Base-by-base conservation (phyloP, 805 yeast genomes). In the Nematodospora valgi region DNA sequence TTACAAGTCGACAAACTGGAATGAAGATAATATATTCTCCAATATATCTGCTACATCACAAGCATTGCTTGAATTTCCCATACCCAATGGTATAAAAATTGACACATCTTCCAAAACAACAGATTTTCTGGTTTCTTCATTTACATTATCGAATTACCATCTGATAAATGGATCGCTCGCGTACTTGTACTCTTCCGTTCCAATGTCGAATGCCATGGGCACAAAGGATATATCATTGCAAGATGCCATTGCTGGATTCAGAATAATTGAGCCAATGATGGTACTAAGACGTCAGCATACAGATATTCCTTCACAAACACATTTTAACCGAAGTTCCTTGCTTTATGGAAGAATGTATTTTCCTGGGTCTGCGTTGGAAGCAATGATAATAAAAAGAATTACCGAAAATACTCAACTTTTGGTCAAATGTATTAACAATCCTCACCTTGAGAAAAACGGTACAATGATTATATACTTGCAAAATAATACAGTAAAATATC, bases 301-400 rank as follows among this genome's bases (percentile, higher is more conserved):
- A 10, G 11, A 20, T 7, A 11, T 20, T 14, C 24, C 28, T 15
- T 28, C 4, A 8, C 19, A 33, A 13, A 28, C 23, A 10, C 23
- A 28, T 22, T 34, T 15, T 20, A 40, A 7, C 40, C 46, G 32
- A 60, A 70, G 23, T 9, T 64, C 79, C 0, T 62, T 91, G 11
- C 58, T 83, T 22, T 91, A 86, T 56, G 98, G 98, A 1, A 69
- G 91, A 44, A 75, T 93, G 79, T 85, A 82, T 50, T 79, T 91
- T 42, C 98, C 98, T 0, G 84, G 86, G 2, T 80, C 86, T 12
- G 80, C 83, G 6, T 61, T 93, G 2, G 98, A 91, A 56, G 96
- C 96, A 1, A 81, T 93, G 91, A 45, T 80, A 6, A 76, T 87
- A 26, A 76, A 82, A 43, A 64, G 86, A 37, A 49, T 86, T 12